Conservation (phyloP, 306 rosid genomes). For the Abrus precatorius region DNA sequence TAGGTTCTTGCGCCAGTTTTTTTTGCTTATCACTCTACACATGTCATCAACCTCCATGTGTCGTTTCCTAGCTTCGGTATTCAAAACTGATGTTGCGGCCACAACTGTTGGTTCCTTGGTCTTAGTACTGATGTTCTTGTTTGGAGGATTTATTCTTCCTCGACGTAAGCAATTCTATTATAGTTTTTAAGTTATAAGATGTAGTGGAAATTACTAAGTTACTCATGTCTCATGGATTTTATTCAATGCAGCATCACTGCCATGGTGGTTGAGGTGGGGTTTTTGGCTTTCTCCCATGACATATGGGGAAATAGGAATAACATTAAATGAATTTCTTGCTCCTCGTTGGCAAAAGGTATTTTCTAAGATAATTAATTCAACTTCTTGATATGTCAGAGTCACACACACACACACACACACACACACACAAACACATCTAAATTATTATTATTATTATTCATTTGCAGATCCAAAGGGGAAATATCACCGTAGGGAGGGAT, state of each 20-base stretch:
- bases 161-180: conserved; percentile 51
- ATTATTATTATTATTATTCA: not conserved
- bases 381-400: conserved; percentile 21
- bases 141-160: conserved; percentile 75
- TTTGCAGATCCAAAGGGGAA: conserved; percentile 59
- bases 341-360: conserved; percentile 75
- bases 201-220: conserved; percentile 24
- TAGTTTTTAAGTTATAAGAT: not conserved
- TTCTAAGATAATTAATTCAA: conserved; percentile 16
- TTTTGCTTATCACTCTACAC: conserved; percentile 63
- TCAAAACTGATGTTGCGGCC: conserved; percentile 64
- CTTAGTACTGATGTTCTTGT: conserved; percentile 60
- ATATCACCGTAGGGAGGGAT: conserved; percentile 54
- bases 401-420: too few species aligned
- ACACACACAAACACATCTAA: not conserved
- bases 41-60: conserved; percentile 68
- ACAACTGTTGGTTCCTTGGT: conserved; percentile 60
- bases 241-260: conserved; percentile 65
- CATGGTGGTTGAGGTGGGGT: conserved; percentile 68
- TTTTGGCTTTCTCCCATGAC: conserved; percentile 75
- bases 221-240: conserved; percentile 42
- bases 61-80: conserved; percentile 63
- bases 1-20: conserved; percentile 65
- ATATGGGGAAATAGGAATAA: conserved; percentile 69
- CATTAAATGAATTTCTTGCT: conserved; percentile 67